Conservation (phyloP, 352 stramenopile species). For the Globisporangium polare region DNA sequence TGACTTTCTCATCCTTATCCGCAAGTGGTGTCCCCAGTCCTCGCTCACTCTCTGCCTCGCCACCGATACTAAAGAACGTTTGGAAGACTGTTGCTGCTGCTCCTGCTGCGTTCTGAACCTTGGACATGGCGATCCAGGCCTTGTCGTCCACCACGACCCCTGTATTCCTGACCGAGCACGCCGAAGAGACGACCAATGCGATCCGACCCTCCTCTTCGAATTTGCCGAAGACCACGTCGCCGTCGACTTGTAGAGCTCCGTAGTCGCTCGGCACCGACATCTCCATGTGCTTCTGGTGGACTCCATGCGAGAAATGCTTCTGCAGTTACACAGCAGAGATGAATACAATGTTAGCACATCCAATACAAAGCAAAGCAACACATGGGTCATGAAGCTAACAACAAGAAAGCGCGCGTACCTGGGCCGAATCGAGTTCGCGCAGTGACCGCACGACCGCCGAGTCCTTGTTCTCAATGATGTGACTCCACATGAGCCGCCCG, state of each 20-base stretch:
- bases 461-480: neutral
- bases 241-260: neutral
- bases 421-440: neutral
- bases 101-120: neutral
- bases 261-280: neutral
- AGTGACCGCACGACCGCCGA: neutral
- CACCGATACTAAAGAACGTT: constrained; percentile 5
- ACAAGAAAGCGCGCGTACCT: neutral
- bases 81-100: neutral
- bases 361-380: no score
- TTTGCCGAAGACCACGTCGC: neutral
- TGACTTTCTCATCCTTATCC: neutral
- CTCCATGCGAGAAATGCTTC: neutral
- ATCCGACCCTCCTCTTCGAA: constrained; percentile 8
- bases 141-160: constrained; percentile 5
- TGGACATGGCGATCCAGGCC: constrained; percentile 1
- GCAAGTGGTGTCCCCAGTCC: neutral
- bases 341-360: neutral
- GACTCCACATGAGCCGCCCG: constrained; percentile 1
- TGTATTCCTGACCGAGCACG: neutral
- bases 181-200: neutral
- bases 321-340: neutral
- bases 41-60: neutral
- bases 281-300: neutral
- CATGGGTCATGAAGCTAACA: neutral